Percentiles rank a stretch among this genome's conserved stretches.
Conservation (phyloP, 1,139 yeast genomes). For the Geotrichum candidum region DNA sequence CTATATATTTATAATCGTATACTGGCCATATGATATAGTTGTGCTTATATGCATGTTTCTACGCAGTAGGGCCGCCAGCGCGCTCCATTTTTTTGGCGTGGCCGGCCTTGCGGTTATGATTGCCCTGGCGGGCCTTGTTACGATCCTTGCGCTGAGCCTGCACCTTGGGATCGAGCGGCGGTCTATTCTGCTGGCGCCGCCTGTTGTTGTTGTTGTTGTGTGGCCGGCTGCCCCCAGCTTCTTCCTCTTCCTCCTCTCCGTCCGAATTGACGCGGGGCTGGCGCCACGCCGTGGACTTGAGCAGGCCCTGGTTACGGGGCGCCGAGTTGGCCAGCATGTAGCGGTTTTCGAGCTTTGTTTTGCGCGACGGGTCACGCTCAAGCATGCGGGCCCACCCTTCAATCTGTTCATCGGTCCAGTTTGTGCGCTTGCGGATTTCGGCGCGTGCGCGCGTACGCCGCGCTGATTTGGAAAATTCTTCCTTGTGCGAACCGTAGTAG, state of each 20-base stretch:
- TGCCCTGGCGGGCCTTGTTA: conserved; percentile 52
- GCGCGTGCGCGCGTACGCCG: conserved; percentile 51
- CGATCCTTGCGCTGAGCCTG: conserved; percentile 40
- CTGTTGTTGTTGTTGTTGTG: conserved; percentile 6
- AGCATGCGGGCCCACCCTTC: conserved; percentile 90
- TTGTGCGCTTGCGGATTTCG: conserved; percentile 46
- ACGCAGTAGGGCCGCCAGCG: conserved; percentile 18
- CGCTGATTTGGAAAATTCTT: conserved; percentile 44
- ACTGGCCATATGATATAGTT: background rate
- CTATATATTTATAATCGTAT: background rate
- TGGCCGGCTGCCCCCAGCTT: background rate
- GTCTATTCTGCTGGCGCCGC: conserved; percentile 2
- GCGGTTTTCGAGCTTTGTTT: conserved; percentile 53
- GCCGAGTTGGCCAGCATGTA: conserved; percentile 38
- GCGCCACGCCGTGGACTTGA: conserved; percentile 21
- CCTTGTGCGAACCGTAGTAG: conserved; percentile 38
- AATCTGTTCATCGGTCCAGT: conserved; percentile 83
- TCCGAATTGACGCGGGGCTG: conserved; percentile 11
- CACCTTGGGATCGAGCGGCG: conserved; percentile 5
- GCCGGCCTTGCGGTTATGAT: conserved; percentile 58
- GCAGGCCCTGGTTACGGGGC: background rate
- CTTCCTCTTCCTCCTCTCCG: conserved; percentile 1
- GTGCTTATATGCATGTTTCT: background rate
- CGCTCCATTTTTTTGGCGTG: conserved; percentile 50
- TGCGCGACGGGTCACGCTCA: conserved; percentile 53